Base-by-base conservation (phyloP, 169 alveolate species). In the Ichthyophthirius multifiliis region DNA sequence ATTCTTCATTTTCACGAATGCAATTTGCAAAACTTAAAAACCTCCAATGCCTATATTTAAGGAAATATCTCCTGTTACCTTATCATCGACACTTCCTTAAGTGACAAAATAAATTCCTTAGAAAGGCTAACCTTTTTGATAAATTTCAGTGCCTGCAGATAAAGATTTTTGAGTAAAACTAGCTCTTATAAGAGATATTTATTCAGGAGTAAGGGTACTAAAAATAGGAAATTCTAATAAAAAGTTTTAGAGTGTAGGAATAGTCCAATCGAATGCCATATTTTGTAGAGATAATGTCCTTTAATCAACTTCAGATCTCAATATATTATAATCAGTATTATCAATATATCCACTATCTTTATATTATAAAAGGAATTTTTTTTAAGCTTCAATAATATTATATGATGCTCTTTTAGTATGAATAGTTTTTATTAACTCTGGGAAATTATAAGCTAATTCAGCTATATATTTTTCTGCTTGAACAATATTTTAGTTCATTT, bases 21-120 rank as follows among this genome's bases (percentile, higher is more conserved):
- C 48, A 55, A 63, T 81, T 81, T 3, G 82, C 82, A 37, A 44
- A 81, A 41, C 80, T 64, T 16, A 81, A 55, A 81, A 41, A n/a
- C 74, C 35, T 32, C 86, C 86, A 20, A 81, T 13, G 16, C 86
- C 82, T 23, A 39, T 67, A 20, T 47, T 81, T 12, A 73, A 5
- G 5, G 43, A 37, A 1, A 37, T 20, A n/a, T 41, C 77, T 12
- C 46, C 10, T 1, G n/a, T n/a, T n/a, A n/a, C n/a, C n/a, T n/a
- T n/a, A n/a, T n/a, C n/a, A n/a, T 81, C 86, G 6, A 81, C 86
- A 46, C 44, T 71, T 35, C 86, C 86, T 73, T 71, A 64, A 32
- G 34, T 18, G 5, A 81, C 44, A 32, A 81, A 63, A 34, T 73
- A 81, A 4, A 73, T 34, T 37, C 47, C 45, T 32, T 81, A 37